A percentile compares a stretch with the other conserved stretches of the same genome.
Conservation (phyloP, 106 monocot genomes). For the Vanilla planifolia region DNA sequence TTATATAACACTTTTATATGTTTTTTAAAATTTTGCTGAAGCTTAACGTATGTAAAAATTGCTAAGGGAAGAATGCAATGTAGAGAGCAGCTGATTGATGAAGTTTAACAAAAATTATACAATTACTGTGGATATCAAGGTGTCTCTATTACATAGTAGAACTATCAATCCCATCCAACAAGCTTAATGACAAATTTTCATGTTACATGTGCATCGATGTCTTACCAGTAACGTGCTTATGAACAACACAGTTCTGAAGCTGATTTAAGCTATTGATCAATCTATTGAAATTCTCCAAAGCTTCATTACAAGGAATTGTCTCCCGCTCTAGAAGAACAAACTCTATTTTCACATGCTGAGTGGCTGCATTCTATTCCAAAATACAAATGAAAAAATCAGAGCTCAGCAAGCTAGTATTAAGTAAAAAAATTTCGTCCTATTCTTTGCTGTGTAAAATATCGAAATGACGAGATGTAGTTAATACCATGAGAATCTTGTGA, state of each 20-base stretch:
- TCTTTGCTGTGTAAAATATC: not conserved
- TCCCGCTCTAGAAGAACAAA: slow-evolving; percentile 58
- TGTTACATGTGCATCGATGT: not conserved
- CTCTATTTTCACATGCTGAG: slow-evolving; percentile 56
- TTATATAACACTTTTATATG: no score
- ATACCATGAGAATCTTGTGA: slow-evolving; percentile 56
- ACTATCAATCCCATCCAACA: not conserved
- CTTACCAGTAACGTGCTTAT: slow-evolving; percentile 62
- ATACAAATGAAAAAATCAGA: not conserved
- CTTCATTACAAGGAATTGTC: slow-evolving; percentile 11
- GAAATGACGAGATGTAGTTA: not conserved
- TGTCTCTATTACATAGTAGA: not conserved
- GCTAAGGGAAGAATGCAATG: no score
- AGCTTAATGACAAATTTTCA: not conserved
- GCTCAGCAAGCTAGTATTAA: not conserved
- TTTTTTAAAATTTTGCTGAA: no score
- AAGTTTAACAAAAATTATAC: no score
- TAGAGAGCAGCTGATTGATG: no score
- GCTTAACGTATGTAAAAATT: no score
- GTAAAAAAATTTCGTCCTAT: not conserved
- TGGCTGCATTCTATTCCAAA: slow-evolving; percentile 59
- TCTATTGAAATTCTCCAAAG: slow-evolving; percentile 19
- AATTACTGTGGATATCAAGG: no score
- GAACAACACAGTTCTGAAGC: slow-evolving; percentile 62
- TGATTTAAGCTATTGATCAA: slow-evolving; percentile 41